Conservation (phyloP, 2,329 filamentous ascomycete species). For the Colletotrichum truncatum region DNA sequence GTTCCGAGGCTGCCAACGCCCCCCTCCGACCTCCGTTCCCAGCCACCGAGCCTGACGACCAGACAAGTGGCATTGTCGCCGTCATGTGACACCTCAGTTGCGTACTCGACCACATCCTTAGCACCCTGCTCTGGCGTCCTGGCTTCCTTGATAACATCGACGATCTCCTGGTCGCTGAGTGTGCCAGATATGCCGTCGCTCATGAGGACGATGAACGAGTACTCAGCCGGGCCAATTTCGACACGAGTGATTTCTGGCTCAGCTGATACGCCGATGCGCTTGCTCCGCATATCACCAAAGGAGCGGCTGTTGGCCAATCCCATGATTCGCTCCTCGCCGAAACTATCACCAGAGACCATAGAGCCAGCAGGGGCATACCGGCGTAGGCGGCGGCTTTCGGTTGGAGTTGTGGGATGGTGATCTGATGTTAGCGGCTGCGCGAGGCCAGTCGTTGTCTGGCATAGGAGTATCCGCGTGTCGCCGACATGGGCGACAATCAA, state of each 20-base stretch:
- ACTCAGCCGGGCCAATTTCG: slow-evolving; percentile 84
- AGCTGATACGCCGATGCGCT: slow-evolving; percentile 92
- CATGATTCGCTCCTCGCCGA: slow-evolving; percentile 94
- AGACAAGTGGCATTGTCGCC: slow-evolving; percentile 77
- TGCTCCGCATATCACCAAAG: slow-evolving; percentile 92
- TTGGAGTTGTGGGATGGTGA: slow-evolving; percentile 89
- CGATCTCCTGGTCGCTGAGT: slow-evolving; percentile 91
- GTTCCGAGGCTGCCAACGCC: slow-evolving; percentile 90
- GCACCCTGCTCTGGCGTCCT: slow-evolving; percentile 89
- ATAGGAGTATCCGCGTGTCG: slow-evolving; percentile 90
- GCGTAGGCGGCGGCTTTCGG: slow-evolving; percentile 83
- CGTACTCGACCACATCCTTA: slow-evolving; percentile 82
- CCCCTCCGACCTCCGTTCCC: slow-evolving; percentile 81
- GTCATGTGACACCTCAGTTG: slow-evolving; percentile 79
- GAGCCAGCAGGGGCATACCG: slow-evolving; percentile 79
- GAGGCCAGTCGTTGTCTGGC: slow-evolving; percentile 83
- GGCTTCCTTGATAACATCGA: slow-evolving; percentile 94
- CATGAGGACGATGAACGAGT: slow-evolving; percentile 87
- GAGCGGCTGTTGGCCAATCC: slow-evolving; percentile 93
- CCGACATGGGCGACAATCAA: slow-evolving; percentile 91
- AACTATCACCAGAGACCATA: slow-evolving; percentile 89
- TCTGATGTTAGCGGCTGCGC: slow-evolving; percentile 86
- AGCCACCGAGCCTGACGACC: slow-evolving; percentile 73
- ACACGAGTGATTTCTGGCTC: slow-evolving; percentile 88
- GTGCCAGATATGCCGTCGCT: slow-evolving; percentile 90